Evolutionary conservation across 2,329 filamentous ascomycete genomes (phyloP), one percentile per base, ranked within the genome.

Genomic region (Pezicula neosporulosa): DNA sequence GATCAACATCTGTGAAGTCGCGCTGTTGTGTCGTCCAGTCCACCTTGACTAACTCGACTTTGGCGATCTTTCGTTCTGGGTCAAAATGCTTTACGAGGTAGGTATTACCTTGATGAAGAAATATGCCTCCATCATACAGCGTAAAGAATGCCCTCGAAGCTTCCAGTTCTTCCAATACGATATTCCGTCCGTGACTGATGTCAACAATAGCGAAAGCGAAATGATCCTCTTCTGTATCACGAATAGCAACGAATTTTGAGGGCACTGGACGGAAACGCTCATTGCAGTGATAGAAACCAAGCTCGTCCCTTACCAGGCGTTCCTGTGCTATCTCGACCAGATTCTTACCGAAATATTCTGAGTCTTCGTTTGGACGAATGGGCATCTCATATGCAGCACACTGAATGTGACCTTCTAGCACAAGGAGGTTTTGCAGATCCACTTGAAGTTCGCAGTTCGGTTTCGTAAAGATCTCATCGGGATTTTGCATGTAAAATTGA

Each of bases 381-480:
- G 94, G 93, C 86, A 97, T 92, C 66, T 99, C 94, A 63, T 89
- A 88, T 2, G 94, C 94, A 1, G 94, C 94, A 63, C 94, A 99
- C 68, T 99, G 94, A 6, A 99, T 77, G 64, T 99, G 94, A 0
- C 92, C 93, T 73, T 97, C 94, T 0, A 94, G 77, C 6, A 97
- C 87, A 4, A 97, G 81, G 74, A 96, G 84, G 59, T 97, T 97
- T 43, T 86, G 79, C n/a, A 99, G 74, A 65, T 99, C 94, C 4
- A 97, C 88, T 64, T 94, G 91, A 2, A 97, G 75, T 66, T 90
- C 88, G 58, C 86, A 89, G 58, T 97, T 96, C 0, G 92, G 91
- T 62, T 90, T 90, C 0, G 89, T 94, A 69, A 97, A 93, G 21
- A 99, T 86, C 68, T 96, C 90, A 55, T 94, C 87, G 0, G 94